A percentile compares a stretch with the other conserved stretches of the same genome.
phyloP scores from a whole-genome alignment of 305 asterid species.

The Fraxinus baroniana region DNA sequence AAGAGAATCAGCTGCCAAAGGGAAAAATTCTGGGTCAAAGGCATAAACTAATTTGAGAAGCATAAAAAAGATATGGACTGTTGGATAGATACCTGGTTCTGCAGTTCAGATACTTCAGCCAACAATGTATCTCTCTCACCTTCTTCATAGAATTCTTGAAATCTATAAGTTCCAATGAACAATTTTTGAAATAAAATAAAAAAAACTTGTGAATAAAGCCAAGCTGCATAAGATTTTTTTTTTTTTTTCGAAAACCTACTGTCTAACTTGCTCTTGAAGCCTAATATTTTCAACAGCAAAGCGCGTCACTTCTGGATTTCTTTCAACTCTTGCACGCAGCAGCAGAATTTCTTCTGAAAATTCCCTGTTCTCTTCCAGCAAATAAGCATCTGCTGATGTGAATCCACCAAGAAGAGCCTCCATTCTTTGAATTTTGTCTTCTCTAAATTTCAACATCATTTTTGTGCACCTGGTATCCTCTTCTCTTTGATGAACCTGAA shows the following conservation, averaged over 20 bases:
- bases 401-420: conserved; percentile 73
- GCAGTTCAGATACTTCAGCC: conserved; percentile 73
- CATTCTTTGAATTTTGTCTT: conserved; percentile 96
- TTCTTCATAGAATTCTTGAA: conserved; percentile 93
- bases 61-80: conserved; percentile 5
- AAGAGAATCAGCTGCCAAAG: conserved; percentile 53
- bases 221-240: background rate
- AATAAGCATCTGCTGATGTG: conserved; percentile 64
- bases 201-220: background rate
- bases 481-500: conserved; percentile 89
- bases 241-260: conserved; percentile 36
- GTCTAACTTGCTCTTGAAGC: conserved; percentile 80
- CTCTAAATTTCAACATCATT: conserved; percentile 97
- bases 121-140: conserved; percentile 87
- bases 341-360: conserved; percentile 75
- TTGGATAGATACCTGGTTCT: conserved; percentile 63
- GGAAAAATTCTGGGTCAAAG: conserved; percentile 8
- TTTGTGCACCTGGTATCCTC: conserved; percentile 91
- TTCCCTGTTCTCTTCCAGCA: conserved; percentile 71
- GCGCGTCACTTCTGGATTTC: conserved; percentile 97
- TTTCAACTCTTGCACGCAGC: conserved; percentile 68
- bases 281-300: conserved; percentile 92
- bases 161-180: conserved; percentile 40
- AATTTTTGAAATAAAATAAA: conserved; percentile 8
- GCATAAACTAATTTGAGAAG: conserved; percentile 14